Evolutionary conservation across 2,329 filamentous ascomycete species (phyloP), one percentile per base, ranked within the genome.

Genomic region (Pseudogymnoascus sp.): DNA sequence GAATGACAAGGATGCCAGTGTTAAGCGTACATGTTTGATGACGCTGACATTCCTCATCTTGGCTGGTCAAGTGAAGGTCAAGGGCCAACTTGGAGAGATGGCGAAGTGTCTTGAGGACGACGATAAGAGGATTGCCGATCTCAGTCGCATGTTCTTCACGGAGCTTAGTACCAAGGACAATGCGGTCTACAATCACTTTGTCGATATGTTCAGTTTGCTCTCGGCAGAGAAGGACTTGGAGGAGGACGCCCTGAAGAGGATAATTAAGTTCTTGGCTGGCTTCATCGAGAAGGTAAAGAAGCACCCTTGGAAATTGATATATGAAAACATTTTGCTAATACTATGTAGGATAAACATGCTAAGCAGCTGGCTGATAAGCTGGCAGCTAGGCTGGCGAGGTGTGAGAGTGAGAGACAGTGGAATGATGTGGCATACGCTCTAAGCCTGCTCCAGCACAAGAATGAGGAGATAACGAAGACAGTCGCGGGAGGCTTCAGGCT

Each of bases 121-220:
- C n/a, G 95, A 99, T 71, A 91, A 92, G 75, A 85, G 90, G 64
- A 96, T 97, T 65, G 90, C 92, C 0, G 94, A 99, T 71, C 82
- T 99, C 70, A 90, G 91, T 12, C 83, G 91, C 62, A 97, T 97
- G 93, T 99, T 99, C 83, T 99, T 99, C 75, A 93, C 91, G 0
- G 94, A 99, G 75, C 82, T 99, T 61, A 91, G 92, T 64, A 96
- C 91, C 67, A 99, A 99, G 78, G 94, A 99, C 73, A 99, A 99
- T 71, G 94, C 94, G 2, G 91, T 99, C 2, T 99, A 99, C 75
- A 99, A 99, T 73, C 93, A 99, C 76, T 99, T 99, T 75, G 91
- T 99, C 28, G 94, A 99, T 72, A 97, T 99, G 90, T 99, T 99
- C 75, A 93, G 89, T 70, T 77, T 97, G 65, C 79, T 99, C 54